These are phyloP conservation scores for Microdochium trichocladiopsis DNA, from an alignment of 2,329 filamentous ascomycete genomes.

Conservation along the genomic window DNA sequence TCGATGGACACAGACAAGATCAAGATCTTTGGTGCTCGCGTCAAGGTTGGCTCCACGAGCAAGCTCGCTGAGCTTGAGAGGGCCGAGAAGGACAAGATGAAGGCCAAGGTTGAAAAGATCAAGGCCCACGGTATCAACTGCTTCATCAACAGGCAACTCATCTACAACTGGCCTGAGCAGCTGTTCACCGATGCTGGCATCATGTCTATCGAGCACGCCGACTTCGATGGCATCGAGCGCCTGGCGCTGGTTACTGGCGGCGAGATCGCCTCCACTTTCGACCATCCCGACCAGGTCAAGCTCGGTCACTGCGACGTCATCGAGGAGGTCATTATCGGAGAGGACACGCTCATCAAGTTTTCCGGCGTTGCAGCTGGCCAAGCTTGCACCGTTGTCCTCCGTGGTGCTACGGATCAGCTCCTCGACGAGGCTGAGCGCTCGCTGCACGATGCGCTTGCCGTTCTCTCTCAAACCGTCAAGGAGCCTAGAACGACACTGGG, in stretches of 20 bases:
- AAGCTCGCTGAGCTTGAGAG: conserved; percentile 98
- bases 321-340: conserved; percentile 96
- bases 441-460: conserved; percentile 90
- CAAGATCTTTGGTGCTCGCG: conserved; percentile 96
- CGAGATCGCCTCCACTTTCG: conserved; percentile 96
- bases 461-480: conserved; percentile 92
- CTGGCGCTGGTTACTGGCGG: conserved; percentile 92
- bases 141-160: conserved; percentile 98
- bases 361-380: conserved; percentile 90
- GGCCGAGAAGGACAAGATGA: conserved; percentile 99
- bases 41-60: conserved; percentile 93
- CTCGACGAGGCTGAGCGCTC: conserved; percentile 95
- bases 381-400: conserved; percentile 93
- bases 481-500: conserved; percentile 92
- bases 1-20: conserved; percentile 99
- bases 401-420: conserved; percentile 92
- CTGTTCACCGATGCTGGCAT: conserved; percentile 97
- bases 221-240: conserved; percentile 96
- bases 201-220: conserved; percentile 96
- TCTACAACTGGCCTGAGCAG: conserved; percentile 99
- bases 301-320: conserved; percentile 92
- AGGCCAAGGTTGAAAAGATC: conserved; percentile 97
- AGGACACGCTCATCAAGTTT: conserved; percentile 96
- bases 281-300: conserved; percentile 95
- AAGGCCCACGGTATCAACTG: conserved; percentile 99